Base-by-base conservation (phyloP, 495 filamentous ascomycete genomes). In the Lentithecium fluviatile region DNA sequence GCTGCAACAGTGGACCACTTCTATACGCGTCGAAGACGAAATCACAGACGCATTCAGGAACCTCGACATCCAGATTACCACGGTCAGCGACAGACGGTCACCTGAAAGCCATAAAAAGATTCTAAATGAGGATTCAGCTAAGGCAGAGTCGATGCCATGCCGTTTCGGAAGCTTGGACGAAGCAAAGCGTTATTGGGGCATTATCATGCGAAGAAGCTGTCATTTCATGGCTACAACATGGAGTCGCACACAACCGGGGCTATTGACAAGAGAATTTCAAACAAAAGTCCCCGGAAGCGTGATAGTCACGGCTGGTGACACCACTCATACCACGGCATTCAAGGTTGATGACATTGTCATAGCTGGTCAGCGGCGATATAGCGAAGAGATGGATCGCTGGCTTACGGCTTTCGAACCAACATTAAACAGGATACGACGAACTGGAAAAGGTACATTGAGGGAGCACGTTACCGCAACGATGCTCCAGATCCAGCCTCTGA, bases 151-250 rank as follows among this genome's bases (percentile, higher is more conserved):
- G 7, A 58, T 58, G 55, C 45, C 43, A 15, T 5, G 11, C 2
- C 24, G 19, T 13, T 58, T 58, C 25, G 19, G 38, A 5, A 48
- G 7, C 43, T 24, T 58, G 29, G 19, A 20, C 26, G 17, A 34
- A 36, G 55, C 43, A 17, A 58, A 29, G 26, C 23, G 7, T 8
- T 58, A 48, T 26, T 58, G 55, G 55, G 34, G 10, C 24, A 40
- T 58, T 13, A 38, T 58, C 11, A 48, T 58, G 55, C 42, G 45
- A 5, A 17, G 29, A 26, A 36, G 43, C 45, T 37, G n/a, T 43
- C 55, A 58, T 40, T 58, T 58, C 29, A 7, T 48, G 23, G 42
- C 55, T n/a, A 48, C 43, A 21, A 58, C 55, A 7, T 58, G 55
- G 55, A 21, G 12, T 11, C 45, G 45, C n/a, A 58, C 55, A 37